Evolutionary conservation across 1,139 yeast species (phyloP).

Genomic region (Yamadazyma spencermartinsiae): DNA sequence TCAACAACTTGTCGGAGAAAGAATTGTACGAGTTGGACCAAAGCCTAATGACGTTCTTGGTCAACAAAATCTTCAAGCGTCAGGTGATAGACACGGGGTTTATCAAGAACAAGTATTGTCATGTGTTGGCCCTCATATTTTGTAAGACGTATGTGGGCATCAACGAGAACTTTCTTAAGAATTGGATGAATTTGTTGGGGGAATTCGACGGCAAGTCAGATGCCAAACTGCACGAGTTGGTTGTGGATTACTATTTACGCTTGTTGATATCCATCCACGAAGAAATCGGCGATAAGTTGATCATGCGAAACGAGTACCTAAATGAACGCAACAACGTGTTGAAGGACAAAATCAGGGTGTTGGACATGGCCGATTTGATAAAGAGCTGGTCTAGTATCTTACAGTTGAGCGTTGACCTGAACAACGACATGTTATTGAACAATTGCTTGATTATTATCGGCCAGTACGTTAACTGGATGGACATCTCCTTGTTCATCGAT

Average conservation of each 20-base stretch:
- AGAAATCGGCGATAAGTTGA: constrained; percentile 91
- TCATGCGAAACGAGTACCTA: constrained; percentile 61
- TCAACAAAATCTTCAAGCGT: constrained; percentile 19
- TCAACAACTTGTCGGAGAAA: constrained; percentile 49
- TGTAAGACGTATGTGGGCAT: constrained; percentile 60
- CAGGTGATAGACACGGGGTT: constrained; percentile 51
- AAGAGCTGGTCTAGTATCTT: constrained; percentile 69
- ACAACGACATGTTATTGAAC: constrained; percentile 50
- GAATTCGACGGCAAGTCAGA: constrained; percentile 16
- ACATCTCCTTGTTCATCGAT: constrained; percentile 74
- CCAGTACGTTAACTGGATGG: constrained; percentile 93
- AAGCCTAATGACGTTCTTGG: constrained; percentile 39
- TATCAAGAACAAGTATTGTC: constrained; percentile 78
- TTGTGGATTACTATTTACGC: constrained; percentile 76
- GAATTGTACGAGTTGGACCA: constrained; percentile 48
- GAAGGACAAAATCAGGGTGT: constrained; percentile 78
- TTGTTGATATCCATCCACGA: constrained; percentile 75
- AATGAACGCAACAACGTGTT: constrained; percentile 68
- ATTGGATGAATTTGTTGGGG: constrained; percentile 42
- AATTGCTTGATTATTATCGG: constrained; percentile 73
- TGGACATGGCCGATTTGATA: constrained; percentile 71
- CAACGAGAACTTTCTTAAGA: constrained; percentile 67
- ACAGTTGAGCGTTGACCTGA: constrained; percentile 19
- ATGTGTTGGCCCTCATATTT: constrained; percentile 70
- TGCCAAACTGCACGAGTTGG: constrained; percentile 38